phyloP scores from a whole-genome alignment of 345 rosid genomes.

The Eucalyptus melliodora region DNA sequence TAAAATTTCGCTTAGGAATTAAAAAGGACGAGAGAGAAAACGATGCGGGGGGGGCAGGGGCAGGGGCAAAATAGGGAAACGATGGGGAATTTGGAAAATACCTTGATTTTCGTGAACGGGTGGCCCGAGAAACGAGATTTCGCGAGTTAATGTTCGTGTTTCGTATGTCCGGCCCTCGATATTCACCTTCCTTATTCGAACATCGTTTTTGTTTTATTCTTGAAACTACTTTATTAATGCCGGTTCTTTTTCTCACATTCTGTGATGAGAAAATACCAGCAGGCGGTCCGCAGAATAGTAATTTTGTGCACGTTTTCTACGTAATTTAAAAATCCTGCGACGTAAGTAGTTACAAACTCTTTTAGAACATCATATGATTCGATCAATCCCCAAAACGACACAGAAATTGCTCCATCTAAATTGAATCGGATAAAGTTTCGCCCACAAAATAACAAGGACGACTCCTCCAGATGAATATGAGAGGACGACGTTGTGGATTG shows the following conservation, averaged over 20 bases:
- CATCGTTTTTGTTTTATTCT: neutral
- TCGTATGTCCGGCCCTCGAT: neutral
- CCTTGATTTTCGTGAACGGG: conserved; percentile 40
- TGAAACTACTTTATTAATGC: neutral
- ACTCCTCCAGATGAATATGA: neutral
- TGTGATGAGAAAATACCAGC: neutral
- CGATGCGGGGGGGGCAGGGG: neutral
- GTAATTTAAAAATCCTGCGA: neutral
- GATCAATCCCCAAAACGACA: neutral
- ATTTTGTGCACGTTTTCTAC: neutral
- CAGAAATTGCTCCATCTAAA: neutral
- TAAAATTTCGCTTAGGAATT: neutral
- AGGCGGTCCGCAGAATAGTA: neutral
- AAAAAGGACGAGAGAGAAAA: neutral
- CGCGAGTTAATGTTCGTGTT: neutral
- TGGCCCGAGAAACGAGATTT: conserved; percentile 47
- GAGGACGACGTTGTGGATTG: neutral
- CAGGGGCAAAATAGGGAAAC: conserved; percentile 9
- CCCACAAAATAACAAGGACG: neutral
- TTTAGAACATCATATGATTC: neutral
- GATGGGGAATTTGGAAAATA: neutral
- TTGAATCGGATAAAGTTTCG: neutral
- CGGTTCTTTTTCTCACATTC: neutral
- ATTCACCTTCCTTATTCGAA: neutral
- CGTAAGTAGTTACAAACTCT: neutral